Percentiles rank a stretch among this genome's conserved stretches.
These are phyloP conservation scores for Teratosphaeria destructans DNA, from an alignment of 2,329 filamentous ascomycete genomes.

Conservation along the genomic window DNA sequence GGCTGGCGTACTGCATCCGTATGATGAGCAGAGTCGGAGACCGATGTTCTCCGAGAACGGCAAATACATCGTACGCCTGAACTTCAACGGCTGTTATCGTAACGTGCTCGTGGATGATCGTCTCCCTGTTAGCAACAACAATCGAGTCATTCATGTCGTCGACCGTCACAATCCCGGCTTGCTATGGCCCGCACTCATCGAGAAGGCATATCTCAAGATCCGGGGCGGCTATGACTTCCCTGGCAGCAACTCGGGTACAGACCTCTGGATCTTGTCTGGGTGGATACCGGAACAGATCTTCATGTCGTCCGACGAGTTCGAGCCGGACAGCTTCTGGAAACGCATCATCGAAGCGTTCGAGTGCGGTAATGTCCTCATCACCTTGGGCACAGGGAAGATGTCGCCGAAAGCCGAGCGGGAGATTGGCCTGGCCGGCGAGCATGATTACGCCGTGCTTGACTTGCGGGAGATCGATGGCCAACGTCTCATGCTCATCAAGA, in stretches of 20 bases:
- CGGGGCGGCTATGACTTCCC: constrained; percentile 95
- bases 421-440: constrained; percentile 74
- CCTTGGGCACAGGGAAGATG: constrained; percentile 79
- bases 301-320: constrained; percentile 72
- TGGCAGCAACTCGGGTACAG: constrained; percentile 91
- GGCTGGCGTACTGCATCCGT: constrained; percentile 64
- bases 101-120: constrained; percentile 82
- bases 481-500: constrained; percentile 74
- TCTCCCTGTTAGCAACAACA: constrained; percentile 65
- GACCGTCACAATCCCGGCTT: constrained; percentile 73
- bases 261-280: constrained; percentile 82
- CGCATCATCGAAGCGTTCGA: constrained; percentile 65
- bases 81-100: constrained; percentile 90
- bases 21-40: constrained; percentile 45
- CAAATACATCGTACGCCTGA: constrained; percentile 83
- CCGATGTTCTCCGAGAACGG: constrained; percentile 65
- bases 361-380: constrained; percentile 73
- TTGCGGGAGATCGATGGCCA: constrained; percentile 55
- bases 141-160: constrained; percentile 72
- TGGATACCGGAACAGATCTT: constrained; percentile 98
- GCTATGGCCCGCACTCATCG: constrained; percentile 83
- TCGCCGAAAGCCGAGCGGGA: constrained; percentile 65
- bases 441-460: constrained; percentile 87
- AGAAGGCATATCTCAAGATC: constrained; percentile 94
- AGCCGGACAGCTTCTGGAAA: constrained; percentile 66